Evolutionary conservation across 495 filamentous ascomycete species (phyloP).

Genomic region (Tuber umbilicatum): DNA sequence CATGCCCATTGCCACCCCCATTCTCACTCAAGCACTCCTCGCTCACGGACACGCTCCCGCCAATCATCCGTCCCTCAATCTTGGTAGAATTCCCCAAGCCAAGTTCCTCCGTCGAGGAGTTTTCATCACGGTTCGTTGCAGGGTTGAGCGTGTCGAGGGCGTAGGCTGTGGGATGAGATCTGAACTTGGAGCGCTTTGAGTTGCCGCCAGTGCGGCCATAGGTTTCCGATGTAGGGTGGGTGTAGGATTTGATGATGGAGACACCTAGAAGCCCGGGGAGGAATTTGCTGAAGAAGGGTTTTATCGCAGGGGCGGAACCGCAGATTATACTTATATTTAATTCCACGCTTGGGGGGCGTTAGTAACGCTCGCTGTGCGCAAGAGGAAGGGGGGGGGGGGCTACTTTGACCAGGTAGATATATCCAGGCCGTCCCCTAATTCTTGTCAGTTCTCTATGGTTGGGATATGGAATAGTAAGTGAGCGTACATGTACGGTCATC

Average conservation of each 20-base stretch:
- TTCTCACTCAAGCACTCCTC: conserved; percentile 4
- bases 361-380: not conserved
- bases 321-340: conserved; percentile 15
- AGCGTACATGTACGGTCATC: not conserved
- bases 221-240: not conserved
- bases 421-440: conserved; percentile 3
- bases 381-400: not conserved
- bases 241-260: not conserved
- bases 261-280: conserved; percentile 13
- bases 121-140: not conserved
- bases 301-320: conserved; percentile 20
- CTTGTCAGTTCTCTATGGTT: not conserved
- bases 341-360: conserved; percentile 10
- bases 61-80: not conserved
- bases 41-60: not conserved
- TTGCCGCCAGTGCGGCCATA: not conserved
- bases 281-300: conserved; percentile 16
- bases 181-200: not conserved
- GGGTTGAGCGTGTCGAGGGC: not conserved
- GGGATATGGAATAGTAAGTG: not conserved
- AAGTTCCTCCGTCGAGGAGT: conserved; percentile 6
- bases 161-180: not conserved
- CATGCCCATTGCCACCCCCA: not conserved
- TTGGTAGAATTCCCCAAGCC: not conserved
- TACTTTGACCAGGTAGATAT: conserved; percentile 19